Evolutionary conservation across 2,329 filamentous ascomycete species (phyloP), one percentile per base, ranked within the genome.

Genomic region (Penicillium capsulatum): DNA sequence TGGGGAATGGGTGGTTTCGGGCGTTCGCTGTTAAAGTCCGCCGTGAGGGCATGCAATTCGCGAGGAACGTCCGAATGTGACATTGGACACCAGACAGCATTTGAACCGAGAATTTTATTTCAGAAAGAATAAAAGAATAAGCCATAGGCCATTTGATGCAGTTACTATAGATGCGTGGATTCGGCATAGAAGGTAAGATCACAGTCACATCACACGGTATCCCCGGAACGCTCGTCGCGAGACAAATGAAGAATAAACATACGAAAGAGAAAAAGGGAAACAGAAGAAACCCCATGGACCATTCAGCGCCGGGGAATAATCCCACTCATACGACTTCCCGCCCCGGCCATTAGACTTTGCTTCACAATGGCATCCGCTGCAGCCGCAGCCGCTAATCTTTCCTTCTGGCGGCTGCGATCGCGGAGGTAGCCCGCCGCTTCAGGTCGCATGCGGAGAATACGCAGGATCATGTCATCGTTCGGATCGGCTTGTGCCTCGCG

Each of bases 401-500:
- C 92, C 72, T 94, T 94, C 63, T 98, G 92, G 49, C 92, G 77
- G 61, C 88, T 90, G 29, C 92, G 75, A 64, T 97, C 91, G 58
- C 86, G 87, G 45, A 98, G 74, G 66, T 98, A 98, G 22, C 79
- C 72, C 34, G 82, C 77, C 3, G 92, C 92, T 68, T 97, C 92
- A 2, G 89, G 88, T 32, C 92, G 76, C 92, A 98, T 98, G 36
- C 92, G 78, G 51, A 98, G 67, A 50, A 98, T 98, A 14, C 92
- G 78, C 55, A 98, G 67, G 51, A 98, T 97, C 86, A 97, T 97
- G 62, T 98, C 92, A 64, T 98, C 92, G 61, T 84, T 95, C 2
- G 92, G 91, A 62, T 97, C 92, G 1, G 92, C 91, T 62, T 98
- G 92, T 1, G 89, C 88, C 63, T 97, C 91, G 55, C 90, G 89